Evolutionary conservation across 306 rosid species (phyloP), one percentile per base, ranked within the genome.

Genomic region (Cajanus cajan): DNA sequence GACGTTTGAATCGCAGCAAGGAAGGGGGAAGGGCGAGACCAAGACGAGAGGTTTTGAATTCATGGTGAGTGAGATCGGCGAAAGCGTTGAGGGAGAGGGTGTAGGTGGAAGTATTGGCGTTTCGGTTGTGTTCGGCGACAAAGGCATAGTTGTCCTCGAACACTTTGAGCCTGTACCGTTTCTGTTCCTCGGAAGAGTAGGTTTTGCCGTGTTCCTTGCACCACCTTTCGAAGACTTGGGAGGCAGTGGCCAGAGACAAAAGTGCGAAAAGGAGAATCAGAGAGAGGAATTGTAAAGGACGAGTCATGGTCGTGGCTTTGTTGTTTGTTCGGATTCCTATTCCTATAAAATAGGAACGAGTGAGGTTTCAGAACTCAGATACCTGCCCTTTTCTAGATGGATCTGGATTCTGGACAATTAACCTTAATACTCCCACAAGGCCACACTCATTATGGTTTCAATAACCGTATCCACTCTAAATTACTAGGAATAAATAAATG

Each of bases 11-110:
- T 55, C 69, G 62, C 45, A 78, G 83, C 54, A 86, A 63, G 10
- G 87, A 54, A 36, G 92, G 73, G 19, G 94, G 83, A 12, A 90
- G 73, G 19, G 94, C 80, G 12, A 90, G 73, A 15, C 97, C 95
- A 39, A 92, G 86, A 33, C 92, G 98, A 82, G 92, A 83, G 86
- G 85, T 72, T 82, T 84, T 90, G 88, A 94, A 94, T 84, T 94
- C 97, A 33, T 84, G 90, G 86, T 88, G 90, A 22, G 94, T 86
- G 69, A 94, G 95, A 90, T 92, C 97, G 14, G 98, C 92, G 33
- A 88, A 90, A 39, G 91, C 87, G 85, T 94, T 94, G 58, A 94
- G 90, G 39, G 94, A 90, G 34, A 92, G 97, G 40, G 89, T 79
- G 52, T 82, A 89, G 72, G 82, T 78, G 4, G 90, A 90, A 87